Evolutionary conservation across 73 alveolate species (phyloP).

Genomic region (Symbiodinium pilosum): DNA sequence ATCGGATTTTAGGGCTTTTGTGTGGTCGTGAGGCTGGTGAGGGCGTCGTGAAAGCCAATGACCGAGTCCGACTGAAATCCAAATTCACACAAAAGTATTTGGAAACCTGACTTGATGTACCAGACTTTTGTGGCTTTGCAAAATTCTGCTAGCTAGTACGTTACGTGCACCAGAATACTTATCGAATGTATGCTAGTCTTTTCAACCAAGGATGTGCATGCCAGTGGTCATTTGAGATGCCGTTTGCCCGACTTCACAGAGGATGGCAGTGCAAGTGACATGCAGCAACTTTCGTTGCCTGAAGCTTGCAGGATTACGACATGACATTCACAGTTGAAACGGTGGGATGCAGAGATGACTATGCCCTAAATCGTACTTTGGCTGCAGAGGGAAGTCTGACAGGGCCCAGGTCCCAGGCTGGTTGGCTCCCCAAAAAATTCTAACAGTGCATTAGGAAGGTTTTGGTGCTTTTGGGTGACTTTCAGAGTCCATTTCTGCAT

Average conservation of each 20-base stretch:
- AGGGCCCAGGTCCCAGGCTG: too few species aligned
- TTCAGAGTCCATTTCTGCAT: too few species aligned
- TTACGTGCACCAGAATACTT: too few species aligned
- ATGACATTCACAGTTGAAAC: conserved; percentile 68
- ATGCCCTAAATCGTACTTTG: conserved; percentile 34
- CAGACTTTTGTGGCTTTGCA: background rate
- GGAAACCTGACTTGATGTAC: background rate
- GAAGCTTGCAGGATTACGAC: conserved; percentile 26
- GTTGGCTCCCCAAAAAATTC: too few species aligned
- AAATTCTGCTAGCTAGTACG: too few species aligned
- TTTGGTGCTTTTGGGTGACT: too few species aligned
- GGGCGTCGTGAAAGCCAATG: conserved; percentile 62
- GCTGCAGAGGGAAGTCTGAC: too few species aligned
- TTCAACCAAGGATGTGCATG: conserved; percentile 41
- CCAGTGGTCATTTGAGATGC: conserved; percentile 80
- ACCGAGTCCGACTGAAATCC: conserved; percentile 62
- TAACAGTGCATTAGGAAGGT: too few species aligned
- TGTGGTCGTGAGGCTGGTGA: conserved; percentile 19
- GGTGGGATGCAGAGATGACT: conserved; percentile 81
- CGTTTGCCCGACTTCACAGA: background rate
- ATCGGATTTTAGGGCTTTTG: too few species aligned
- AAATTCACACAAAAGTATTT: conserved; percentile 41
- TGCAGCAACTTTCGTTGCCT: background rate
- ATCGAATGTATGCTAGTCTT: too few species aligned
- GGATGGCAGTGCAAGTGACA: background rate